phyloP scores from a whole-genome alignment of 768 basidiomycete genomes.

The Lentinula sp. region DNA sequence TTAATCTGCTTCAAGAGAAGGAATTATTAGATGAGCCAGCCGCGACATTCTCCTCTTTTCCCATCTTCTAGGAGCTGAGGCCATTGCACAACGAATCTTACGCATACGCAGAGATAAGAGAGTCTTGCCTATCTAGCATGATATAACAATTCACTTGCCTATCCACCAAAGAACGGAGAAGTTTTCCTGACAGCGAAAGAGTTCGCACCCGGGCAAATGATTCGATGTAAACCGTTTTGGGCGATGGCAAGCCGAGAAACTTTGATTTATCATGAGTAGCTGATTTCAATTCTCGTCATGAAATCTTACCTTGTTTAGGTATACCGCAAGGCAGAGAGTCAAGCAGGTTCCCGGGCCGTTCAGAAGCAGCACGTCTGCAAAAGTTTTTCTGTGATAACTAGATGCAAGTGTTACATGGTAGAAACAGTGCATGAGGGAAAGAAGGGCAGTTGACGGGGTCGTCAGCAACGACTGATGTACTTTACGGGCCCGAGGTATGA shows the following conservation, averaged over 20 bases:
- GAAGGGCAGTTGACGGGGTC: conserved; percentile 56
- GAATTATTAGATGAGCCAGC: conserved; percentile 54
- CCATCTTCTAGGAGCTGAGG: conserved; percentile 42
- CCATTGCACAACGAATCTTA: conserved; percentile 91
- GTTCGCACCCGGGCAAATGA: conserved; percentile 84
- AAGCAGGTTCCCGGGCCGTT: conserved; percentile 97
- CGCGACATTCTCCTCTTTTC: conserved; percentile 44
- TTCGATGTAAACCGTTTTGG: conserved; percentile 82
- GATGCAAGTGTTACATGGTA: conserved; percentile 46
- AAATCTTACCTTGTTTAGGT: conserved; percentile 61
- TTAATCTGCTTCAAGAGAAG: neutral
- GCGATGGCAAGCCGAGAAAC: conserved; percentile 70
- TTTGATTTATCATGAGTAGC: conserved; percentile 21
- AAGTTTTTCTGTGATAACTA: conserved; percentile 16
- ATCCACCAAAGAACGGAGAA: conserved; percentile 80
- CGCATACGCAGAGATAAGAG: neutral
- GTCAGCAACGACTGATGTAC: conserved; percentile 80
- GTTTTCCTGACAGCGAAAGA: conserved; percentile 79
- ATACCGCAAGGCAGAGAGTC: conserved; percentile 63
- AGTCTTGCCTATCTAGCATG: neutral
- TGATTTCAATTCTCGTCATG: neutral
- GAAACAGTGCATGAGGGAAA: conserved; percentile 57
- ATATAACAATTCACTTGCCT: conserved; percentile 35
- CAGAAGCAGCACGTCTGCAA: conserved; percentile 75
- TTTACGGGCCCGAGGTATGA: conserved; percentile 79